Percentiles rank a stretch among this genome's conserved stretches.
These are phyloP conservation scores for Closterium sp. DNA, from an alignment of 139 green algal genomes.

Conservation along the genomic window DNA sequence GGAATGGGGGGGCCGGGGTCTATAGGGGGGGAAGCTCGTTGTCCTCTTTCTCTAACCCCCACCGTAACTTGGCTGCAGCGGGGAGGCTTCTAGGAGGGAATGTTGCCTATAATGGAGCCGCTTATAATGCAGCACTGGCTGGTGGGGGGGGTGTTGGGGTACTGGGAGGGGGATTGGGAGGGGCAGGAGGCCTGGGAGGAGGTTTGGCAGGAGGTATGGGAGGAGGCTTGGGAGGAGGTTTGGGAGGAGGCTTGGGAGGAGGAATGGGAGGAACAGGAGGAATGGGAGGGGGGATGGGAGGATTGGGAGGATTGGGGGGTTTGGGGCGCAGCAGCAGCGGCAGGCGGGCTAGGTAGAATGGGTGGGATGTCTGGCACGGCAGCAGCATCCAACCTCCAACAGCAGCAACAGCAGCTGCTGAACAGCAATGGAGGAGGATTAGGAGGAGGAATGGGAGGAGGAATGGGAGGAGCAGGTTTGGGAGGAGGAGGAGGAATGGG, in stretches of 20 bases:
- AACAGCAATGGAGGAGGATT: background rate
- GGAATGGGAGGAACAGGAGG: background rate
- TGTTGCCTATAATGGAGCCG: background rate
- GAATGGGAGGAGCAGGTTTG: background rate
- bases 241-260: background rate
- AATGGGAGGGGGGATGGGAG: background rate
- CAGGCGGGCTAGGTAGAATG: too few species aligned
- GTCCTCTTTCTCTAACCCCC: background rate
- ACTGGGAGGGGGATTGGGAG: background rate
- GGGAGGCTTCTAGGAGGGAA: background rate
- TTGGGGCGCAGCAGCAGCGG: background rate
- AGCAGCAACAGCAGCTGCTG: background rate
- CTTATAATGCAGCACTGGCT: background rate
- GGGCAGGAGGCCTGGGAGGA: background rate
- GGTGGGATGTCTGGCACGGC: too few species aligned
- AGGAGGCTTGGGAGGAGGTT: background rate
- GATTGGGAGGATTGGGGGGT: background rate
- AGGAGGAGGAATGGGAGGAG: background rate
- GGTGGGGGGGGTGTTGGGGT: background rate
- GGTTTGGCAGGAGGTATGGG: background rate
- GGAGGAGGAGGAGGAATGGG: background rate
- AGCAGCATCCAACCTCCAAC: background rate
- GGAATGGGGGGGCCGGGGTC: background rate
- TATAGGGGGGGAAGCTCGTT: background rate
- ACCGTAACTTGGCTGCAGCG: background rate